These are phyloP conservation scores for Scolecobasidium constrictum DNA, from an alignment of 2,329 filamentous ascomycete species.

Conservation along the genomic window DNA sequence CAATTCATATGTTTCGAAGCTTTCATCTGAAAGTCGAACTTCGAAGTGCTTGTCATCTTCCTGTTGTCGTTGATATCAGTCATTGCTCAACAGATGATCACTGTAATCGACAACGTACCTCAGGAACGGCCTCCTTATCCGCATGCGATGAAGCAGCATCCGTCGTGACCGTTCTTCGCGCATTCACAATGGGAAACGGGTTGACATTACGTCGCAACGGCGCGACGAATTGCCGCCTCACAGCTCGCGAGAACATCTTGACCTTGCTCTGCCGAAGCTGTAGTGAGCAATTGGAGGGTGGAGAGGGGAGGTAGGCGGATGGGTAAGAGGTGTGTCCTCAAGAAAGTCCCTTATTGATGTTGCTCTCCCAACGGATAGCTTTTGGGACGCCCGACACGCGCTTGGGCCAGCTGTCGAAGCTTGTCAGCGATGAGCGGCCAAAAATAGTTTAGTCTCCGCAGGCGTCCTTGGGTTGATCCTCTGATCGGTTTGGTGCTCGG, in stretches of 20 bases:
- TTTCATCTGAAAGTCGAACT: conserved; percentile 90
- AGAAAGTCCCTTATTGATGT: too few relatives aligned
- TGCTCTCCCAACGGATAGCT: neutral
- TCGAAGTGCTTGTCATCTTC: conserved; percentile 90
- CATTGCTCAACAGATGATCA: conserved; percentile 1
- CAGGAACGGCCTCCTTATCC: conserved; percentile 62
- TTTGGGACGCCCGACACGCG: too few relatives aligned
- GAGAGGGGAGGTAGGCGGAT: conserved; percentile 5
- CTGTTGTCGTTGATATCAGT: conserved; percentile 33
- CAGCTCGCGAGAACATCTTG: conserved; percentile 28
- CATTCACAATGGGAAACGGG: conserved; percentile 21
- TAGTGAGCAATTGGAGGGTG: too few relatives aligned
- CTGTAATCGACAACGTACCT: conserved; percentile 36
- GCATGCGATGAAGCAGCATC: conserved; percentile 87
- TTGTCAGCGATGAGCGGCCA: too few relatives aligned
- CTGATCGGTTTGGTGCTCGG: too few relatives aligned
- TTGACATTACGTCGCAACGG: conserved; percentile 27
- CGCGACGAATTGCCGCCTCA: conserved; percentile 27
- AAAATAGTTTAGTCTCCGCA: too few relatives aligned
- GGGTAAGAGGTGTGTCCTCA: too few relatives aligned
- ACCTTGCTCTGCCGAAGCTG: too few relatives aligned
- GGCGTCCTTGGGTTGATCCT: too few relatives aligned
- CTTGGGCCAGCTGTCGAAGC: too few relatives aligned
- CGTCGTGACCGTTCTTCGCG: conserved; percentile 68
- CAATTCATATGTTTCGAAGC: conserved; percentile 98